phyloP scores from a whole-genome alignment of 1,284 basidiomycete species.

The Microbotryomycetes sp. region DNA sequence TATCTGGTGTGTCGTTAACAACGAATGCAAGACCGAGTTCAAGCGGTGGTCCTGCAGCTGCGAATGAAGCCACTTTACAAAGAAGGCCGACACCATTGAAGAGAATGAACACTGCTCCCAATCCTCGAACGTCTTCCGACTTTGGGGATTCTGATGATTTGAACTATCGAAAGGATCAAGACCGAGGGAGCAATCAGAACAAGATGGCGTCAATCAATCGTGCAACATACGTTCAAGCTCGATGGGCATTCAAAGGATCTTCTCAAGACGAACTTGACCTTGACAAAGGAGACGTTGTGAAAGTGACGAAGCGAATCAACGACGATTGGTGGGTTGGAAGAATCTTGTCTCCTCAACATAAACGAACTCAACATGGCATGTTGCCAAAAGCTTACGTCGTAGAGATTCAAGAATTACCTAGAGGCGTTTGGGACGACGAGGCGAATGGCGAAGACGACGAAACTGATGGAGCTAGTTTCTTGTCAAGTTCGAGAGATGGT shows the following conservation, averaged over 20 bases:
- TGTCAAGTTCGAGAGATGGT: background rate
- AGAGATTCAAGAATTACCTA: background rate
- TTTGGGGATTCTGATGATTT: background rate
- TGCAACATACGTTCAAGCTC: background rate
- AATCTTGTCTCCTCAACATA: background rate
- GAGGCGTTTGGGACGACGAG: background rate
- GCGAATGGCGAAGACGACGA: background rate
- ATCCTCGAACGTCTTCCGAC: background rate
- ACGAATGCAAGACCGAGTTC: no score
- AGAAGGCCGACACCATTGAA: slow-evolving; percentile 3
- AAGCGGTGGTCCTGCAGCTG: no score
- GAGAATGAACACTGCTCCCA: slow-evolving; percentile 13
- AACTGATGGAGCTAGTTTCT: background rate
- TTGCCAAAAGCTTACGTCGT: slow-evolving; percentile 21
- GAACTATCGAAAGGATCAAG: no score
- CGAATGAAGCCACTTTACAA: background rate
- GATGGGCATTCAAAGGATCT: slow-evolving; percentile 12
- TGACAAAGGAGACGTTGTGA: slow-evolving; percentile 6
- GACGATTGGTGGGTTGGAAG: slow-evolving; percentile 19
- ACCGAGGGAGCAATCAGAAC: background rate
- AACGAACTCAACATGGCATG: slow-evolving; percentile 4
- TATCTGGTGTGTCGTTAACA: background rate
- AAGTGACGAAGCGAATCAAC: slow-evolving; percentile 9
- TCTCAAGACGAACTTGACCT: slow-evolving; percentile 7
- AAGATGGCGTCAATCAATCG: background rate